These are phyloP conservation scores for Mucor sp. DNA, from an alignment of 371 early-diverging fungal species.

Conservation along the genomic window DNA sequence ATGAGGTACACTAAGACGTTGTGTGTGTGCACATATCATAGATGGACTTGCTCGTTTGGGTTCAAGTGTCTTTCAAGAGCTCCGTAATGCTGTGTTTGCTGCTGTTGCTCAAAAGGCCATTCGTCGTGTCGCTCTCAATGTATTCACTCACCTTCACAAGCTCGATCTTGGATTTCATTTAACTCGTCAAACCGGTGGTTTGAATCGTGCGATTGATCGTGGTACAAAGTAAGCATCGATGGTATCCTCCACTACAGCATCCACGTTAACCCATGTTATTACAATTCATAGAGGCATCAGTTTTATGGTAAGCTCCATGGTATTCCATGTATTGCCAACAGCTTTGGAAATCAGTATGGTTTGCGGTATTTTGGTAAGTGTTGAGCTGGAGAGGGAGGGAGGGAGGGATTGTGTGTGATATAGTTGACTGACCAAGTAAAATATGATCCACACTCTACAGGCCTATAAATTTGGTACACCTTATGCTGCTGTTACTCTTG, in stretches of 20 bases:
- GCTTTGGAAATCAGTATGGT: constrained; percentile 94
- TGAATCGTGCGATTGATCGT: constrained; percentile 94
- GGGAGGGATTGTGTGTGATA: no score
- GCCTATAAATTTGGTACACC: constrained; percentile 82
- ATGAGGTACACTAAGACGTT: neutral
- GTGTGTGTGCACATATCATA: no score
- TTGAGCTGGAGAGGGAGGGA: neutral
- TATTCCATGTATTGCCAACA: constrained; percentile 94
- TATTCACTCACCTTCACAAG: constrained; percentile 86
- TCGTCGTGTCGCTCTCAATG: constrained; percentile 81
- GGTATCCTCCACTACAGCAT: neutral
- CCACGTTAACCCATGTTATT: neutral
- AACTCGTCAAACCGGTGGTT: constrained; percentile 91
- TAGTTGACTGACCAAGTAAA: no score
- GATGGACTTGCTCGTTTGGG: constrained; percentile 91
- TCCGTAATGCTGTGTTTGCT: constrained; percentile 94
- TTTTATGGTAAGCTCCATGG: constrained; percentile 88
- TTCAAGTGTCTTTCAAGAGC: constrained; percentile 82
- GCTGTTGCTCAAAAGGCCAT: constrained; percentile 95
- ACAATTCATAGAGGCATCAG: constrained; percentile 77
- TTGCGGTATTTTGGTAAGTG: constrained; percentile 80
- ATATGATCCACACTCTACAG: no score
- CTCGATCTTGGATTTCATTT: constrained; percentile 91
- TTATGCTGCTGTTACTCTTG: constrained; percentile 85
- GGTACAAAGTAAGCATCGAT: constrained; percentile 81